A percentile compares a stretch with the other conserved stretches of the same genome.
phyloP scores from a whole-genome alignment of 495 filamentous ascomycete genomes.

The Lasiosphaeria miniovina region DNA sequence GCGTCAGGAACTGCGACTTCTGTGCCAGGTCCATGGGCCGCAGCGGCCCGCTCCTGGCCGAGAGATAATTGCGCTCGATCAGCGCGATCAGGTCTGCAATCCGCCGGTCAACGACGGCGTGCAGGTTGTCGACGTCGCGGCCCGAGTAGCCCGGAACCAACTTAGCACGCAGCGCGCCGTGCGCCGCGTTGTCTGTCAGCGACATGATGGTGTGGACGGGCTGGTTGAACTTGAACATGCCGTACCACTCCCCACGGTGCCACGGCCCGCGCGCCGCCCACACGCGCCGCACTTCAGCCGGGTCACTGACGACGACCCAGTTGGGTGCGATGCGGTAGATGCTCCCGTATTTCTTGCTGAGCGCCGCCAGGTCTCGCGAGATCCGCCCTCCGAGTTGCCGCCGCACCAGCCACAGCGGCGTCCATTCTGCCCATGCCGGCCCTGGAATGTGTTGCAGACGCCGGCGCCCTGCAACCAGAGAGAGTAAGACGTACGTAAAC shows the following conservation, averaged over 20 bases:
- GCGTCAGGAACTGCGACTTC: conserved; percentile 45
- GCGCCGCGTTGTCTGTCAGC: conserved; percentile 21
- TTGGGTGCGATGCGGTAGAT: conserved; percentile 32
- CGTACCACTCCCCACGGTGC: conserved; percentile 35
- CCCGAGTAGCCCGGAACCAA: conserved; percentile 20
- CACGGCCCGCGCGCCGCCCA: conserved; percentile 37
- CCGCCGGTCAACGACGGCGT: conserved; percentile 33
- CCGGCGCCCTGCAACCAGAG: background rate
- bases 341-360: conserved; percentile 16
- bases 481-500: conserved; percentile 6
- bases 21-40: conserved; percentile 41
- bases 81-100: conserved; percentile 42
- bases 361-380: background rate
- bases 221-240: conserved; percentile 32
- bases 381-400: conserved; percentile 10
- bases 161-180: conserved; percentile 12
- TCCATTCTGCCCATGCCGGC: conserved; percentile 11
- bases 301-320: conserved; percentile 39
- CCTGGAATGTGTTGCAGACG: conserved; percentile 18
- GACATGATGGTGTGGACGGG: conserved; percentile 17
- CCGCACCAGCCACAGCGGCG: conserved; percentile 9
- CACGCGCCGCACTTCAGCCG: conserved; percentile 36
- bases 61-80: conserved; percentile 37
- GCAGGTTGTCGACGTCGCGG: conserved; percentile 13
- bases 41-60: conserved; percentile 27